Conservation (phyloP, 2,329 filamentous ascomycete genomes). For the Paramyrothecium roridum region DNA sequence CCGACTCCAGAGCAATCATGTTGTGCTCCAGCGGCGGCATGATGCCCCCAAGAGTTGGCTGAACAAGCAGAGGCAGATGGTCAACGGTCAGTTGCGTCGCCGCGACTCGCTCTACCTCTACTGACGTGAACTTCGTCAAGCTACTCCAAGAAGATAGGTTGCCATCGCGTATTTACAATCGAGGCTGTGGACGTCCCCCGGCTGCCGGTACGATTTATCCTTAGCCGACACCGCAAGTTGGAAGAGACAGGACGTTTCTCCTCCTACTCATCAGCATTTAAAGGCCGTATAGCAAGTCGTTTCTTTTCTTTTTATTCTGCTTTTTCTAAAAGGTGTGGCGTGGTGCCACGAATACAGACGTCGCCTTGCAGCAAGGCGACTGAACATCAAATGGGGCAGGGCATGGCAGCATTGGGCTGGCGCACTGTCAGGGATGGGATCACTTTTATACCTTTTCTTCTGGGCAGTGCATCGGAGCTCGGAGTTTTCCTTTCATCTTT, state of each 20-base stretch:
- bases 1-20: slow-evolving; percentile 78
- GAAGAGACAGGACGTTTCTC: no score
- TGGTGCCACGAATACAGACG: no score
- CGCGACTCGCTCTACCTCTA: slow-evolving; percentile 41
- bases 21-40: slow-evolving; percentile 70
- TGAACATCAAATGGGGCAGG: no score
- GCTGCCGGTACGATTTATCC: no score
- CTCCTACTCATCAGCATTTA: no score
- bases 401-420: neutral
- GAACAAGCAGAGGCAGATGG: slow-evolving; percentile 74
- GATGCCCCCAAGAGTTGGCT: slow-evolving; percentile 80
- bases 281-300: no score
- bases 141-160: slow-evolving; percentile 42
- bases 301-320: no score
- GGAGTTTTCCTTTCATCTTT: neutral
- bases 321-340: no score
- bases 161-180: no score
- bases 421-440: neutral
- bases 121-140: slow-evolving; percentile 35
- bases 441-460: neutral
- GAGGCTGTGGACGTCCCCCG: no score
- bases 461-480: neutral
- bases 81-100: slow-evolving; percentile 53
- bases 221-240: no score
- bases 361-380: no score